These are phyloP conservation scores for Saccharomycopsis lassenensis DNA, from an alignment of 805 yeast species.

Conservation along the genomic window DNA sequence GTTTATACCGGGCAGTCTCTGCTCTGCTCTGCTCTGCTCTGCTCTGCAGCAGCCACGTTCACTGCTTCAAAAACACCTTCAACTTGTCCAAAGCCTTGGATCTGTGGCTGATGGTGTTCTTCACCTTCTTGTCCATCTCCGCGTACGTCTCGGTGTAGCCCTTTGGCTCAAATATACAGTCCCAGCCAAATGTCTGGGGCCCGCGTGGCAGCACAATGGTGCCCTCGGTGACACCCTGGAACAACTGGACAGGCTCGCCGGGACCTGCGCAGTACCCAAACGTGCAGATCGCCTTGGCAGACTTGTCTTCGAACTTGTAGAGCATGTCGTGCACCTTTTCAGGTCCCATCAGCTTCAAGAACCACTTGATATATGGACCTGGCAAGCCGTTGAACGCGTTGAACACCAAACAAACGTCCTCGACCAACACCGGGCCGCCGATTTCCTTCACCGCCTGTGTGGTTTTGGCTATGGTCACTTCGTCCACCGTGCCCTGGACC, in stretches of 20 bases:
- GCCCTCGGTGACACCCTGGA: conserved; percentile 82
- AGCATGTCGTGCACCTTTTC: conserved; percentile 70
- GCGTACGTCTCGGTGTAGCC: conserved; percentile 76
- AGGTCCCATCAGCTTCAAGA: conserved; percentile 62
- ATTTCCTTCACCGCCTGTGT: conserved; percentile 52
- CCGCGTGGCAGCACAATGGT: conserved; percentile 70
- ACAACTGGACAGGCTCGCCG: conserved; percentile 56
- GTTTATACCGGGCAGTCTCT: too few species aligned
- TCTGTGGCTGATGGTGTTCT: conserved; percentile 82
- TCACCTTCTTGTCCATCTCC: conserved; percentile 67
- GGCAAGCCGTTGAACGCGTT: conserved; percentile 77
- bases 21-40: too few species aligned
- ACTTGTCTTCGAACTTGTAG: conserved; percentile 68
- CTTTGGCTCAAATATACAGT: conserved; percentile 75
- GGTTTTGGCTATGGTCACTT: conserved; percentile 75
- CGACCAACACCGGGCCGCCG: conserved; percentile 81
- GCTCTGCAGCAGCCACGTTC: too few species aligned
- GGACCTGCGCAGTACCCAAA: conserved; percentile 86
- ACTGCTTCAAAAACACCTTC: conserved; percentile 36
- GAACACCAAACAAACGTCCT: conserved; percentile 87
- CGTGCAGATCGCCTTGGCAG: conserved; percentile 84
- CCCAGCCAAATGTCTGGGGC: conserved; percentile 87
- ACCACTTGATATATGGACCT: conserved; percentile 96
- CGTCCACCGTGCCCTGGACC: conserved; percentile 77
- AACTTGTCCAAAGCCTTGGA: conserved; percentile 71